phyloP scores from a whole-genome alignment of 768 basidiomycete genomes.

The Suillus lakei region DNA sequence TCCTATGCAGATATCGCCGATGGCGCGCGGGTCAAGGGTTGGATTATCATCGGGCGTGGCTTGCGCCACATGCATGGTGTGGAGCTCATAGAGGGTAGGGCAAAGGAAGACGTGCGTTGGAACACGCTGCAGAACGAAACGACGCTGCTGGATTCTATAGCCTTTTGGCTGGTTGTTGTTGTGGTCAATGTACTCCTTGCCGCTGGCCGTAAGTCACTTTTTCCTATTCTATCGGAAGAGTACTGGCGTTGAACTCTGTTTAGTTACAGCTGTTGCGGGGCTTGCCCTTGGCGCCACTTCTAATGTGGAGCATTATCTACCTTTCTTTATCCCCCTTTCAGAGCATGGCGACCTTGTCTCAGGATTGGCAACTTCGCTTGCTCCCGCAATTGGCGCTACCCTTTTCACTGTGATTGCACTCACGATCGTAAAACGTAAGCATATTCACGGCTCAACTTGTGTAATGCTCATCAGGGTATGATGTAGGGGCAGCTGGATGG shows the following conservation, averaged over 20 bases:
- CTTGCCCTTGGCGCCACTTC: conserved; percentile 72
- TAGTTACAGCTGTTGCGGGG: conserved; percentile 75
- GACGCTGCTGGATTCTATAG: conserved; percentile 46
- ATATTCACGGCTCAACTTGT: neutral
- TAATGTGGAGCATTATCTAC: conserved; percentile 71
- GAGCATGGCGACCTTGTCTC: conserved; percentile 54
- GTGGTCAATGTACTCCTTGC: conserved; percentile 57
- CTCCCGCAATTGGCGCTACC: conserved; percentile 64
- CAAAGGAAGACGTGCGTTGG: conserved; percentile 86
- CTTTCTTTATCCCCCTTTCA: conserved; percentile 62
- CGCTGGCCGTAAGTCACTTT: conserved; percentile 57
- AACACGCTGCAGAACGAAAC: conserved; percentile 70
- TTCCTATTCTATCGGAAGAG: neutral
- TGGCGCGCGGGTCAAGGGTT: conserved; percentile 72
- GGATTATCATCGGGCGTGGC: conserved; percentile 77
- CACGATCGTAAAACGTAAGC: conserved; percentile 60
- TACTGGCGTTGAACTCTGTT: conserved; percentile 12
- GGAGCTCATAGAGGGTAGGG: conserved; percentile 75
- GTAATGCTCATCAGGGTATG: neutral
- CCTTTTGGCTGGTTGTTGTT: conserved; percentile 62
- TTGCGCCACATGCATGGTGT: conserved; percentile 64
- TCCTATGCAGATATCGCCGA: conserved; percentile 76
- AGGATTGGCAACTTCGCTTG: conserved; percentile 70
- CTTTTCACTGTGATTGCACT: conserved; percentile 63
- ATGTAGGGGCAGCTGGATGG: conserved; percentile 55